A percentile compares a stretch with the other conserved stretches of the same genome.
These are phyloP conservation scores for Glaciozyma martinii DNA, from an alignment of 768 basidiomycete species.

Conservation along the genomic window DNA sequence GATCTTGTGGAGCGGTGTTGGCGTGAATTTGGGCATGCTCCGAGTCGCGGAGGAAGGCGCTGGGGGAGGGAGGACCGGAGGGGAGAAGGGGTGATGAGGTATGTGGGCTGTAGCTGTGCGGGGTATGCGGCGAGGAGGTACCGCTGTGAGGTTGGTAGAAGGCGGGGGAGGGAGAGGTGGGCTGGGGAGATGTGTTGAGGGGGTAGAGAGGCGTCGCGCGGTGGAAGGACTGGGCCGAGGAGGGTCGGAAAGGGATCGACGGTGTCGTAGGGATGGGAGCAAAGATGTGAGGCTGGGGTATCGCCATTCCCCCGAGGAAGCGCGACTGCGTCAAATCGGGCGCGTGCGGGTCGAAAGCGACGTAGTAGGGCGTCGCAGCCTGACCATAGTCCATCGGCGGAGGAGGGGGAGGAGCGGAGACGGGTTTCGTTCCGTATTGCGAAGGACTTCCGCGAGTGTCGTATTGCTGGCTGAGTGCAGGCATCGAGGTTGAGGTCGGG, in stretches of 20 bases:
- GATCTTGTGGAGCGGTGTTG: not conserved
- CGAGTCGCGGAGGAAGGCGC: not conserved
- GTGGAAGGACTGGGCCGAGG: not conserved
- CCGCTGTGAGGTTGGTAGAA: not conserved
- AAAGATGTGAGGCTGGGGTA: conserved; percentile 7
- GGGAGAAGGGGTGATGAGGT: not conserved
- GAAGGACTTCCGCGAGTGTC: not conserved
- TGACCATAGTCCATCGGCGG: not conserved
- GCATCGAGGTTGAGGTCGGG: not conserved
- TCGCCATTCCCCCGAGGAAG: conserved; percentile 12
- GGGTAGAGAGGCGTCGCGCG: no score
- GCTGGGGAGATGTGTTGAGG: no score
- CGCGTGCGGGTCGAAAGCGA: conserved; percentile 21
- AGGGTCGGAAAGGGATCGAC: not conserved
- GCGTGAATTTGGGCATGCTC: not conserved
- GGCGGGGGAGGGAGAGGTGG: not conserved
- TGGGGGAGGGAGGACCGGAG: not conserved
- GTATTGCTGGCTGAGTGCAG: not conserved
- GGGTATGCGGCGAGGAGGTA: no score
- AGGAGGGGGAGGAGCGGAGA: not conserved
- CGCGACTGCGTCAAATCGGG: conserved; percentile 21
- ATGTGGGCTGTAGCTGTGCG: not conserved
- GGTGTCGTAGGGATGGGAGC: not conserved
- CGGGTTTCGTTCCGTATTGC: not conserved
- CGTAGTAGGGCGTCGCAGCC: not conserved